These are phyloP conservation scores for Aspergillus terreus DNA, from an alignment of 2,329 filamentous ascomycete genomes.

Conservation along the genomic window DNA sequence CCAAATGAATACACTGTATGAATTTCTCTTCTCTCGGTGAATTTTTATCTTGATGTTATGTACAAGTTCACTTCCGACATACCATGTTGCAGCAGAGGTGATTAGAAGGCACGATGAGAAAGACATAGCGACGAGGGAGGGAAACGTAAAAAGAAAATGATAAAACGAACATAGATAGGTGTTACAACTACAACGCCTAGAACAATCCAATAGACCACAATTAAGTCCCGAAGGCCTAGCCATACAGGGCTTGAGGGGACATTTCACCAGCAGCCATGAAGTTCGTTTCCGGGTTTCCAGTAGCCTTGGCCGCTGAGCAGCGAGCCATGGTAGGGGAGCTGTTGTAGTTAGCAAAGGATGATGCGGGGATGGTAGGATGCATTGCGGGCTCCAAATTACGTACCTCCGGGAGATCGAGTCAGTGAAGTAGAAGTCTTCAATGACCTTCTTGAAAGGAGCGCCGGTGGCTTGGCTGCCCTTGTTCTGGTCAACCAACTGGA, in stretches of 20 bases:
- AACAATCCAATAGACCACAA: slow-evolving; percentile 29
- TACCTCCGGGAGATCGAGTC: slow-evolving; percentile 95
- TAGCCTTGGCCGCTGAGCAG: slow-evolving; percentile 88
- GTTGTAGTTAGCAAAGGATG: slow-evolving; percentile 12
- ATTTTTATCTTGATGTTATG: slow-evolving; percentile 33
- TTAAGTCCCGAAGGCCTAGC: slow-evolving; percentile 24
- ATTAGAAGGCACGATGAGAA: slow-evolving; percentile 19
- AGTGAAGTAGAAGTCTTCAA: slow-evolving; percentile 98
- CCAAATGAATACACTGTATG: background rate
- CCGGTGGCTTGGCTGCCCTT: slow-evolving; percentile 74
- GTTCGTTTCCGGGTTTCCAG: slow-evolving; percentile 72
- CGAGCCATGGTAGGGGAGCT: slow-evolving; percentile 98
- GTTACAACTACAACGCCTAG: slow-evolving; percentile 36
- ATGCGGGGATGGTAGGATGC: slow-evolving; percentile 12
- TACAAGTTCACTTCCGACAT: slow-evolving; percentile 31
- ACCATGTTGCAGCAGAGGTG: slow-evolving; percentile 19
- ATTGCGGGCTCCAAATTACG: slow-evolving; percentile 26
- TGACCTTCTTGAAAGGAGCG: slow-evolving; percentile 74
- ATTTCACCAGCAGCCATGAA: slow-evolving; percentile 68
- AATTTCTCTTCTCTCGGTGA: slow-evolving; percentile 11
- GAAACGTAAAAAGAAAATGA: slow-evolving; percentile 16
- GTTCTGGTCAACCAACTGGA: slow-evolving; percentile 94
- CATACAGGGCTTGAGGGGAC: slow-evolving; percentile 38
- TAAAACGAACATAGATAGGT: slow-evolving; percentile 25
- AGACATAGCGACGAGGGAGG: slow-evolving; percentile 18